Evolutionary conservation across 1,284 basidiomycete genomes (phyloP).

Genomic region (Stygiomarasmius scandens): DNA sequence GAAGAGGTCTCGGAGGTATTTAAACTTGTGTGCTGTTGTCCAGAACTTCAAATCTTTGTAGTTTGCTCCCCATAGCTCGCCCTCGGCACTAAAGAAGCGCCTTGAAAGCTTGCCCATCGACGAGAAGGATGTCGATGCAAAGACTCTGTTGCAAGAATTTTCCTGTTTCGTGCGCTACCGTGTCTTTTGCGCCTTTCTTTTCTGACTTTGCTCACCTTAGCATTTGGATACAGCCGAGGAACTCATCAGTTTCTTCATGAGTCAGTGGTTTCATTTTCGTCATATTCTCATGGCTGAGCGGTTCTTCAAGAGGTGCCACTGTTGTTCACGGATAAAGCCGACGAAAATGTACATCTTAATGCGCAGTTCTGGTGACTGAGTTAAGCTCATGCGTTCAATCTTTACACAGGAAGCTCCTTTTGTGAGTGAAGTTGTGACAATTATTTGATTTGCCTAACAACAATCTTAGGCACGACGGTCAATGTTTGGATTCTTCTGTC

Average conservation of each 20-base stretch:
- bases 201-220: slow-evolving; percentile 34
- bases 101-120: slow-evolving; percentile 1
- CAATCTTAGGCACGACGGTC: slow-evolving; percentile 63
- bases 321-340: slow-evolving; percentile 55
- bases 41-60: background rate
- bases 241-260: slow-evolving; percentile 64
- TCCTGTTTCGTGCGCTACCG: slow-evolving; percentile 19
- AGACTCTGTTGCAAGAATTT: slow-evolving; percentile 6
- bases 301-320: slow-evolving; percentile 44
- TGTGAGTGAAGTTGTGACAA: slow-evolving; percentile 26
- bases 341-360: slow-evolving; percentile 44
- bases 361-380: background rate
- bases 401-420: slow-evolving; percentile 41
- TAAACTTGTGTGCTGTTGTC: background rate
- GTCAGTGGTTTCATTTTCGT: slow-evolving; percentile 37
- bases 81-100: background rate
- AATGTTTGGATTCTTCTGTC: slow-evolving; percentile 76
- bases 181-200: background rate
- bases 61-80: slow-evolving; percentile 15
- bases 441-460: slow-evolving; percentile 4
- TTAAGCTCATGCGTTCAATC: background rate
- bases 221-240: slow-evolving; percentile 57
- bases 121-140: slow-evolving; percentile 2
- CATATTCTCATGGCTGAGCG: slow-evolving; percentile 3
- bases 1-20: slow-evolving; percentile 57